Evolutionary conservation across 805 yeast genomes (phyloP).

Genomic region (Saturnispora kantuleensis): DNA sequence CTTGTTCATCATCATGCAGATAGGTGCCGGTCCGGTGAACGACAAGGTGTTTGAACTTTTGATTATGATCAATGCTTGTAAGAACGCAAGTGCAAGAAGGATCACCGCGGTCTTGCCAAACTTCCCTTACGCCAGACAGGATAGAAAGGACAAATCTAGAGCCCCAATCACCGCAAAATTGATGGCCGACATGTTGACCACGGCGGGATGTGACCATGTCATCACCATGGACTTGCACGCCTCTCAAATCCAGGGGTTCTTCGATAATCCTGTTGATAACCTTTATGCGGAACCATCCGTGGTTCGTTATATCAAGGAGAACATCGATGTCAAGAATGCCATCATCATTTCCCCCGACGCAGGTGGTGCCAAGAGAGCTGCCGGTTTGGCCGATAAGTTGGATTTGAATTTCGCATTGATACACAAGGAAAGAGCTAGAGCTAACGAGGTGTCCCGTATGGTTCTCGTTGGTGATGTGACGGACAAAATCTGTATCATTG

Average conservation of each 20-base stretch:
- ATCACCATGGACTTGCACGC: conserved; percentile 85
- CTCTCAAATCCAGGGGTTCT: conserved; percentile 83
- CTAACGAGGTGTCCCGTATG: conserved; percentile 78
- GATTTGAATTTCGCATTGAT: conserved; percentile 77
- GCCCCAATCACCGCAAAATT: conserved; percentile 82
- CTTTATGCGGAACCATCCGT: conserved; percentile 79
- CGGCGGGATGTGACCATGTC: conserved; percentile 81
- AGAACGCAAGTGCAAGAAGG: conserved; percentile 73
- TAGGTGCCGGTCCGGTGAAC: conserved; percentile 69
- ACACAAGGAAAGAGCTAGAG: conserved; percentile 76
- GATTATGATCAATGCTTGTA: conserved; percentile 75
- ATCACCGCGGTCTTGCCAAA: conserved; percentile 77
- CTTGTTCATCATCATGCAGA: conserved; percentile 67
- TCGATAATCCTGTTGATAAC: conserved; percentile 75
- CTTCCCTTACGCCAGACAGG: conserved; percentile 85
- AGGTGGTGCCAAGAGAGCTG: conserved; percentile 88
- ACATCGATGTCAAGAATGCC: conserved; percentile 47
- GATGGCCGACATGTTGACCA: conserved; percentile 71
- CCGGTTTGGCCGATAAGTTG: conserved; percentile 68
- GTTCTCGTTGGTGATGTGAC: conserved; percentile 79
- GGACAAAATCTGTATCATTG: conserved; percentile 64
- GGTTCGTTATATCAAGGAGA: conserved; percentile 61
- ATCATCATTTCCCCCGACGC: conserved; percentile 82
- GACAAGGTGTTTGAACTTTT: conserved; percentile 66
- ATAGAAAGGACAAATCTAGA: conserved; percentile 73